Percentiles rank a stretch among this genome's conserved stretches.
Conservation (phyloP, 1,284 basidiomycete species). For the Apiotrichum domesticum region DNA sequence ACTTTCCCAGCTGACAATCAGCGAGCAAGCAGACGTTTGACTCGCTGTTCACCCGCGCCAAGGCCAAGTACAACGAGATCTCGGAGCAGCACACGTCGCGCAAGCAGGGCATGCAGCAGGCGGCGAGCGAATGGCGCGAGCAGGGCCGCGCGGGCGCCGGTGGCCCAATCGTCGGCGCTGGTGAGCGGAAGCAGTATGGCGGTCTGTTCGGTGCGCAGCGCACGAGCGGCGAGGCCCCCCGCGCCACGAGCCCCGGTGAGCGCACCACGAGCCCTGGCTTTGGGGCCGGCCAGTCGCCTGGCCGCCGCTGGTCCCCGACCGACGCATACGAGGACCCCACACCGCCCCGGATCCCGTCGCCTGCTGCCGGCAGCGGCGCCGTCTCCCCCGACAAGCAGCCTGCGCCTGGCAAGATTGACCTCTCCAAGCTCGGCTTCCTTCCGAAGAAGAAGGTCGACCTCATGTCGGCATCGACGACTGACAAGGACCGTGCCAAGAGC, state of each 20-base stretch:
- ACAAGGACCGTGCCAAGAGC: constrained; percentile 23
- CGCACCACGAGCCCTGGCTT: background rate
- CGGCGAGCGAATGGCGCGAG: constrained; percentile 5
- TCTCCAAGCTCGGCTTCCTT: constrained; percentile 45
- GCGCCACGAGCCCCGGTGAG: background rate
- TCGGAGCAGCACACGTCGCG: constrained; percentile 18
- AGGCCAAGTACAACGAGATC: constrained; percentile 37
- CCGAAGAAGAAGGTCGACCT: constrained; percentile 47
- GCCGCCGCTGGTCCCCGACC: constrained; percentile 40
- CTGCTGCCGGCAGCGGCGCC: constrained; percentile 1
- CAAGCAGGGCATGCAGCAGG: constrained; percentile 3
- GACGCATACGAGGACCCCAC: constrained; percentile 35
- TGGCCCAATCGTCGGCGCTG: background rate
- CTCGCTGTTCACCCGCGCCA: constrained; percentile 35
- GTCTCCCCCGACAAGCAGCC: constrained; percentile 20
- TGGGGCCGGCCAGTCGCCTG: background rate
- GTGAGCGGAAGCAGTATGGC: background rate
- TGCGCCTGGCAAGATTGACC: constrained; percentile 41
- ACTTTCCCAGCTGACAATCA: constrained; percentile 15
- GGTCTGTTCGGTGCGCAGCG: background rate
- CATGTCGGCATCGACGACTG: constrained; percentile 31
- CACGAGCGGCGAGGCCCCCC: background rate
- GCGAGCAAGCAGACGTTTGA: constrained; percentile 42
- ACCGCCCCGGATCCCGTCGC: constrained; percentile 4
- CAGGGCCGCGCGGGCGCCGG: background rate